A percentile compares a stretch with the other conserved stretches of the same genome.
These are phyloP conservation scores for Daldinia loculata DNA, from an alignment of 495 filamentous ascomycete species.

Conservation along the genomic window DNA sequence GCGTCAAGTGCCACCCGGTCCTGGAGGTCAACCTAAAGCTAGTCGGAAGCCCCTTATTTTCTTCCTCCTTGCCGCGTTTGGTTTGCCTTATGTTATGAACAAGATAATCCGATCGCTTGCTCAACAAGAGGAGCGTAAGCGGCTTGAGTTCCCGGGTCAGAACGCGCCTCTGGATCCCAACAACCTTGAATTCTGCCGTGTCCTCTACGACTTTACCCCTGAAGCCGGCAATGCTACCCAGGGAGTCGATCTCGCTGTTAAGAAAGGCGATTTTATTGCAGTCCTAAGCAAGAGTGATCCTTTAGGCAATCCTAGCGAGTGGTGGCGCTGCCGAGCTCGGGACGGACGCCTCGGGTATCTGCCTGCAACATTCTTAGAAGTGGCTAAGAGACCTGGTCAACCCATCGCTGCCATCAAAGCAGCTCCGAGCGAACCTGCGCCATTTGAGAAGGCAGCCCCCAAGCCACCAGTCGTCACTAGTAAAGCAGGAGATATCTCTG, in stretches of 20 bases:
- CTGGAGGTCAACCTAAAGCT: conserved; percentile 69
- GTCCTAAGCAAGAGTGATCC: conserved; percentile 94
- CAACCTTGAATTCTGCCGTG: conserved; percentile 94
- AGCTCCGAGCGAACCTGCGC: conserved; percentile 58
- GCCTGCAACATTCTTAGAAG: conserved; percentile 87
- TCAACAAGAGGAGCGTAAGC: conserved; percentile 76
- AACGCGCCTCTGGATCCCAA: conserved; percentile 74
- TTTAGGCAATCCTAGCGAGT: conserved; percentile 88
- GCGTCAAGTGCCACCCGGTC: conserved; percentile 49
- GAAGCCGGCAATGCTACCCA: conserved; percentile 67
- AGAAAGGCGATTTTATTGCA: conserved; percentile 95
- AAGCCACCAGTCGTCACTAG: conserved; percentile 65
- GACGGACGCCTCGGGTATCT: conserved; percentile 92
- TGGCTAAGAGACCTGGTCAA: conserved; percentile 67
- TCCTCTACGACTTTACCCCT: conserved; percentile 92
- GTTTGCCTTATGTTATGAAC: conserved; percentile 93
- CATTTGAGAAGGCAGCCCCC: conserved; percentile 54
- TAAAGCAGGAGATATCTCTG: conserved; percentile 72
- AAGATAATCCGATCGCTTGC: conserved; percentile 89
- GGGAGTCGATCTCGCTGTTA: conserved; percentile 88
- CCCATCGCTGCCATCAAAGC: conserved; percentile 64
- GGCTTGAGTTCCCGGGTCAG: conserved; percentile 59
- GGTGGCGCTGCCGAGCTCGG: conserved; percentile 96
- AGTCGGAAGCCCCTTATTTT: conserved; percentile 95
- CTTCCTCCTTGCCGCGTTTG: conserved; percentile 93